A percentile compares a stretch with the other conserved stretches of the same genome.
phyloP scores from a whole-genome alignment of 805 yeast species.

The Blastobotrys chiropterorum region DNA sequence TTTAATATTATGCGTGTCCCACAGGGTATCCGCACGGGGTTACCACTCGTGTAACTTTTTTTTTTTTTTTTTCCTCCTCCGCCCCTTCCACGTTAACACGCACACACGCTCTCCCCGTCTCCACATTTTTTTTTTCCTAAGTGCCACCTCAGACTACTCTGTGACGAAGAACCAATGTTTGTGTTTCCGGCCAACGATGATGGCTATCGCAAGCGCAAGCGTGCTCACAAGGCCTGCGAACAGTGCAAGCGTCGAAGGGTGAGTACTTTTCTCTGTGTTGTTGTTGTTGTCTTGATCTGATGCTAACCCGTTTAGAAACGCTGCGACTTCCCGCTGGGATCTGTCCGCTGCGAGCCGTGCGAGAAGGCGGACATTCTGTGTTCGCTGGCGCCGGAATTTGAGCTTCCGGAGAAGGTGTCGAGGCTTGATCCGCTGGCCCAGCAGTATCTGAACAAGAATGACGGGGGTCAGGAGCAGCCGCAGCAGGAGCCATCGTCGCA shows the following conservation, averaged over 20 bases:
- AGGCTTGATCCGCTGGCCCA: conserved; percentile 18
- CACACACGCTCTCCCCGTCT: not conserved
- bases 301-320: conserved; percentile 27
- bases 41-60: not conserved
- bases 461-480: no score
- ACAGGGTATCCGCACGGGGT: not conserved
- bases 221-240: conserved; percentile 38
- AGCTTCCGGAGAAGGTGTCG: conserved; percentile 16
- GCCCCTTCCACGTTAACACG: not conserved
- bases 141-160: not conserved
- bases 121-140: not conserved
- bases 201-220: conserved; percentile 36
- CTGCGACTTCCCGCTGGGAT: conserved; percentile 27
- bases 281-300: not conserved
- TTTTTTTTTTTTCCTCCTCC: not conserved
- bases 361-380: conserved; percentile 28
- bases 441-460: not conserved
- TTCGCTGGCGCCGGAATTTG: conserved; percentile 23
- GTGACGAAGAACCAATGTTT: conserved; percentile 24
- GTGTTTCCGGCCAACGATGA: conserved; percentile 40
- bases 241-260: conserved; percentile 35
- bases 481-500: not conserved
- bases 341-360: conserved; percentile 31
- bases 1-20: not conserved
- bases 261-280: conserved; percentile 6